Evolutionary conservation across 345 rosid species (phyloP).

Genomic region (Syzygium grande): DNA sequence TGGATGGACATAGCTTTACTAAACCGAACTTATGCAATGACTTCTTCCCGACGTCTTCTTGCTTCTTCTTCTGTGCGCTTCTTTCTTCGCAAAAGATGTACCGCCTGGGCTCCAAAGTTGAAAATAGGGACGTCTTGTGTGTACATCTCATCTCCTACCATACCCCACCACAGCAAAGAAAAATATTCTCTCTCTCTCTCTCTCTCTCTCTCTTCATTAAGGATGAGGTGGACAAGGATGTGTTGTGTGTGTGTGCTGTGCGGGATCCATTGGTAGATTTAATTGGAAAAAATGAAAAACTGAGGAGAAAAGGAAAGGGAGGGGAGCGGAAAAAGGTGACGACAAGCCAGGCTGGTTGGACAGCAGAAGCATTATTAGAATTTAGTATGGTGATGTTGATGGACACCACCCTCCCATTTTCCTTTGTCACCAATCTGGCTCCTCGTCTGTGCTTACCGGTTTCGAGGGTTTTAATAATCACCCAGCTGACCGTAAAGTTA

Average conservation of each 20-base stretch:
- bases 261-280: background rate
- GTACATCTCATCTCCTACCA: background rate
- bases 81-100: background rate
- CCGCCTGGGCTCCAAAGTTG: background rate
- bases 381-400: background rate
- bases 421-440: background rate
- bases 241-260: background rate
- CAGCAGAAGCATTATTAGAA: background rate
- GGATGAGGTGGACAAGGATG: background rate
- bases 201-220: background rate
- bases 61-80: background rate
- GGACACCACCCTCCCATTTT: background rate
- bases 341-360: background rate
- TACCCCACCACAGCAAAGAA: background rate
- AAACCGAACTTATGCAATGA: background rate
- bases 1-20: background rate
- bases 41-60: background rate
- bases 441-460: background rate
- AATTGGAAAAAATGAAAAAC: background rate
- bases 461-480: background rate
- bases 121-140: background rate
- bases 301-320: background rate
- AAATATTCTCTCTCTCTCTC: background rate
- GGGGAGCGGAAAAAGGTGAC: background rate
- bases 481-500: background rate